These are phyloP conservation scores for Wickerhamiella infanticola DNA, from an alignment of 1,139 yeast species.

Conservation along the genomic window DNA sequence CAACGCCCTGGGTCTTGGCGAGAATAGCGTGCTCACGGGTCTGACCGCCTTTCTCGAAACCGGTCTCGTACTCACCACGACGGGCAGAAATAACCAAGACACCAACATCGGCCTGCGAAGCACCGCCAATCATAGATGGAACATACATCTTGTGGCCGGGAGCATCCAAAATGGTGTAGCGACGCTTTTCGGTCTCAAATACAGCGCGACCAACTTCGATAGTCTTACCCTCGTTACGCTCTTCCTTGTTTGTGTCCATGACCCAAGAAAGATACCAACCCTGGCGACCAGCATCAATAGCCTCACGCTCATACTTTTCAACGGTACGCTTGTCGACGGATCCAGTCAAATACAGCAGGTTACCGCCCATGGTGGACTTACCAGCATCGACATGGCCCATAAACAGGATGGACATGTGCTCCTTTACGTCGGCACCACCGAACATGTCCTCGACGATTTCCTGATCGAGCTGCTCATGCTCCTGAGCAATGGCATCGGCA, in stretches of 20 bases:
- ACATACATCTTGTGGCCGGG: slow-evolving; percentile 99
- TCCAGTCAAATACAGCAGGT: slow-evolving; percentile 79
- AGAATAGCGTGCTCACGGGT: slow-evolving; percentile 96
- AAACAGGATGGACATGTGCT: slow-evolving; percentile 87
- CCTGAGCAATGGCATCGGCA: slow-evolving; percentile 43
- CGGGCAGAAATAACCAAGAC: slow-evolving; percentile 92
- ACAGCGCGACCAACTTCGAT: slow-evolving; percentile 97
- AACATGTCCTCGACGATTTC: slow-evolving; percentile 81
- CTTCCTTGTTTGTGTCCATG: slow-evolving; percentile 98
- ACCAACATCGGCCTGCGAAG: slow-evolving; percentile 98
- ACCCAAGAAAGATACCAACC: slow-evolving; percentile 99
- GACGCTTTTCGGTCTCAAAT: slow-evolving; percentile 93
- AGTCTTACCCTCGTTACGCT: slow-evolving; percentile 96
- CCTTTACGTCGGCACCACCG: slow-evolving; percentile 49
- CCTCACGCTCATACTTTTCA: slow-evolving; percentile 95
- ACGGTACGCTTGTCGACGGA: slow-evolving; percentile 99
- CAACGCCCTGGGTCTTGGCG: slow-evolving; percentile 97
- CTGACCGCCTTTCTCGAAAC: slow-evolving; percentile 98
- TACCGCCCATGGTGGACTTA: slow-evolving; percentile 98
- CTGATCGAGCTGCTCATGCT: slow-evolving; percentile 76
- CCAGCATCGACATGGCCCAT: slow-evolving; percentile 99
- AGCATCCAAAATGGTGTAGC: slow-evolving; percentile 95
- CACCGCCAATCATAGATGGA: slow-evolving; percentile 99
- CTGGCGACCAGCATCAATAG: slow-evolving; percentile 98
- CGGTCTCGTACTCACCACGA: slow-evolving; percentile 98